These are phyloP conservation scores for Rhodamnia rubescens DNA, from an alignment of 345 rosid genomes.

Conservation along the genomic window DNA sequence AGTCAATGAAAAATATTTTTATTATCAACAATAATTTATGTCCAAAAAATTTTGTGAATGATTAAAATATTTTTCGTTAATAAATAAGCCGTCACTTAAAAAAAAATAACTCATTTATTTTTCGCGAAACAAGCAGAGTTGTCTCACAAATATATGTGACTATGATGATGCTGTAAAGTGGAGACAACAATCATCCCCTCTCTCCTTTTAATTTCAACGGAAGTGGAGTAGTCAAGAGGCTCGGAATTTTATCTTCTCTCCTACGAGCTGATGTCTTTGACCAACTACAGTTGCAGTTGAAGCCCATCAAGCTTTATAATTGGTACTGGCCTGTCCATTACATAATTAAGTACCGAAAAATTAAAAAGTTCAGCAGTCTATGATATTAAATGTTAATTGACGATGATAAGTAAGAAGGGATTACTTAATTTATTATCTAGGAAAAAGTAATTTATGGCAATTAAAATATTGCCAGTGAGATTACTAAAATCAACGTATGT, in stretches of 20 bases:
- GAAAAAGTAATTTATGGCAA: background rate
- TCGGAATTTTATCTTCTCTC: background rate
- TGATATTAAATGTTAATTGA: background rate
- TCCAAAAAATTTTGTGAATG: too few species aligned
- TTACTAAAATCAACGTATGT: background rate
- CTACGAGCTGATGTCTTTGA: background rate
- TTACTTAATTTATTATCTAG: background rate
- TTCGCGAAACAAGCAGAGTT: too few species aligned
- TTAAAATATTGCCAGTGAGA: background rate
- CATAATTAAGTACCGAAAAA: background rate
- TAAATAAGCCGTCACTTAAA: too few species aligned
- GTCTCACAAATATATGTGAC: too few species aligned
- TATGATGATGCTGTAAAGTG: background rate
- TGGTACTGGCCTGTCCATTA: background rate
- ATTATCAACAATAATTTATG: too few species aligned
- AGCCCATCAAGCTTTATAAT: background rate
- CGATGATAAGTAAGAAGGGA: background rate
- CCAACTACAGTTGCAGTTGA: background rate
- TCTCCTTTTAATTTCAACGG: background rate
- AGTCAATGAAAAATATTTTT: too few species aligned
- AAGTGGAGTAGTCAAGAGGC: background rate
- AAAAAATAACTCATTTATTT: too few species aligned
- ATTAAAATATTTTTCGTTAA: too few species aligned
- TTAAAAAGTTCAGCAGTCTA: background rate
- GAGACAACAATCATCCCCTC: background rate